Evolutionary conservation across 1,139 yeast genomes (phyloP).

Genomic region (Blastobotrys indianensis): DNA sequence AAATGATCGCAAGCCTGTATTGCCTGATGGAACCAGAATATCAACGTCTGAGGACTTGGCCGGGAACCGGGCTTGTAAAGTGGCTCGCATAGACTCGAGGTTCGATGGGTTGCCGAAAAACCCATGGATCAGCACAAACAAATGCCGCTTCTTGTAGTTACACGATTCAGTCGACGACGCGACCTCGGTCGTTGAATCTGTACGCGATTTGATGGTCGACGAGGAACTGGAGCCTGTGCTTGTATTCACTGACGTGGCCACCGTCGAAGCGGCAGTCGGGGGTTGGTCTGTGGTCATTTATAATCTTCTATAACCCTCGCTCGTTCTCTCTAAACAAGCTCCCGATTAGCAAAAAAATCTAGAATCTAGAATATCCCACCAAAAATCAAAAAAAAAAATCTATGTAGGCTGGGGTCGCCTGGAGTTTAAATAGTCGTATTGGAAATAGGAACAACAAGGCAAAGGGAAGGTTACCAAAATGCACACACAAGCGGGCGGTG

Average conservation of each 20-base stretch:
- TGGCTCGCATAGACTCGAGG: constrained; percentile 53
- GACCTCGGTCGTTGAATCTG: not conserved
- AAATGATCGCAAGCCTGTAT: constrained; percentile 70
- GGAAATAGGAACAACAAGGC: not conserved
- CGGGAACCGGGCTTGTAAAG: constrained; percentile 39
- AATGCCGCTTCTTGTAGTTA: constrained; percentile 37
- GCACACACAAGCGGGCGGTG: not conserved
- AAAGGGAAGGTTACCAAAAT: not conserved
- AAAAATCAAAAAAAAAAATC: no score
- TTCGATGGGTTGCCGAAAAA: constrained; percentile 83
- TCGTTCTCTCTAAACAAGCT: no score
- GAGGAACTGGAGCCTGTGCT: not conserved
- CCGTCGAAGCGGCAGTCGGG: not conserved
- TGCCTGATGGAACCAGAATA: constrained; percentile 61
- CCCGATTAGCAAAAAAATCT: no score
- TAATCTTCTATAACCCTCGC: no score
- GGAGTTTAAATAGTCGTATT: not conserved
- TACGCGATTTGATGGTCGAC: not conserved
- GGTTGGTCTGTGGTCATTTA: not conserved
- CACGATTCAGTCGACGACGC: no score
- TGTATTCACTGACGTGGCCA: not conserved
- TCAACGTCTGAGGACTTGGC: constrained; percentile 42
- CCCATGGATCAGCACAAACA: constrained; percentile 81
- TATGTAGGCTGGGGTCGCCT: not conserved
- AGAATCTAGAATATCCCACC: no score